phyloP scores from a whole-genome alignment of 805 yeast species.

The Nakazawaea wickerhamii region DNA sequence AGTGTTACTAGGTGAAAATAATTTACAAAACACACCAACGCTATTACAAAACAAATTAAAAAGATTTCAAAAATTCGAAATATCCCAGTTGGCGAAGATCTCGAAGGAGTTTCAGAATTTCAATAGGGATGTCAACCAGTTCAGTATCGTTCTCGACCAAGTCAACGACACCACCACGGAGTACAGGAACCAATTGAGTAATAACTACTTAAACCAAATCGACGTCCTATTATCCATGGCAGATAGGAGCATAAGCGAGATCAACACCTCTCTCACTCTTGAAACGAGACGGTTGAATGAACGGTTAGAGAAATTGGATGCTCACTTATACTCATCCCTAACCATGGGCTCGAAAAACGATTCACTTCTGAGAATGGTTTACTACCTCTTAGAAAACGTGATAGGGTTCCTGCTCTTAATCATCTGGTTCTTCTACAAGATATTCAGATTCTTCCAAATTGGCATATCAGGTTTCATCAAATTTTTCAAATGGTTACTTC shows the following conservation, averaged over 20 bases:
- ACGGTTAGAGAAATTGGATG: slow-evolving; percentile 36
- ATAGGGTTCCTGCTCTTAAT: slow-evolving; percentile 48
- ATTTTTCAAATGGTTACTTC: slow-evolving; percentile 4
- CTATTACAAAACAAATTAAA: not conserved
- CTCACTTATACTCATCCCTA: slow-evolving; percentile 13
- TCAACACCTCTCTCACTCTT: slow-evolving; percentile 63
- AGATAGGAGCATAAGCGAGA: slow-evolving; percentile 67
- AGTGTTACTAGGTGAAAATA: slow-evolving; percentile 13
- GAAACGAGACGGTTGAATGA: slow-evolving; percentile 53
- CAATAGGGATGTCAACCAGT: slow-evolving; percentile 12
- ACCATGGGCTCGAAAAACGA: slow-evolving; percentile 26
- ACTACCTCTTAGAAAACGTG: slow-evolving; percentile 42
- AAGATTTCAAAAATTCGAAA: not conserved
- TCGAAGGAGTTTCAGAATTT: slow-evolving; percentile 19
- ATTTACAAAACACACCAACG: slow-evolving; percentile 5
- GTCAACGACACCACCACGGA: slow-evolving; percentile 4
- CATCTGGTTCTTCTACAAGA: slow-evolving; percentile 42
- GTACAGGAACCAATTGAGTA: slow-evolving; percentile 10
- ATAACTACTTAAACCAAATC: slow-evolving; percentile 32
- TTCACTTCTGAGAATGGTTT: slow-evolving; percentile 32
- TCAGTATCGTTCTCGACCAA: slow-evolving; percentile 7
- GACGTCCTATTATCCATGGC: slow-evolving; percentile 58
- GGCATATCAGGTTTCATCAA: not conserved
- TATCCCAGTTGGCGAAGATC: slow-evolving; percentile 6
- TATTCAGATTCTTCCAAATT: slow-evolving; percentile 1